Conservation (phyloP, 2,329 filamentous ascomycete species). For the Fusarium sarcochroum region DNA sequence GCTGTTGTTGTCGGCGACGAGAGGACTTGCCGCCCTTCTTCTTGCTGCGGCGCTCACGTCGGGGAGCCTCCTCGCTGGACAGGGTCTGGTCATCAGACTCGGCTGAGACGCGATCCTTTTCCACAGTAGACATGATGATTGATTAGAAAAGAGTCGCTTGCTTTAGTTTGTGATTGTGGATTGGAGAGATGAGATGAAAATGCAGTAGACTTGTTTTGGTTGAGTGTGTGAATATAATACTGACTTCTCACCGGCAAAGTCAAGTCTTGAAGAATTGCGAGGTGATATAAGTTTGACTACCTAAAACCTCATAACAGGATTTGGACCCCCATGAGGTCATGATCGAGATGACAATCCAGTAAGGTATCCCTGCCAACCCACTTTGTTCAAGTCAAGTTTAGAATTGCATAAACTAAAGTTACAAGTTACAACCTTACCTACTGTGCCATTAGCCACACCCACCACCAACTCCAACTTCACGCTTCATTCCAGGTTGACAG, state of each 20-base stretch:
- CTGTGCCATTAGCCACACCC: no score
- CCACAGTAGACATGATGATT: constrained; percentile 45
- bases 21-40: constrained; percentile 50
- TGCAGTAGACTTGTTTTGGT: not conserved
- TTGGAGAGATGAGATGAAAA: not conserved
- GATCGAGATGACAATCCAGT: constrained; percentile 38
- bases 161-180: constrained; percentile 2
- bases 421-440: no score
- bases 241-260: constrained; percentile 11
- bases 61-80: constrained; percentile 46
- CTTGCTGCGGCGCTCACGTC: constrained; percentile 47
- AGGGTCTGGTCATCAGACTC: constrained; percentile 45
- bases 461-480: no score
- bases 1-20: constrained; percentile 45
- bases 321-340: constrained; percentile 51
- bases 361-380: constrained; percentile 25
- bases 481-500: constrained; percentile 2
- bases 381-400: constrained; percentile 8
- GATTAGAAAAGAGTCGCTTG: constrained; percentile 2
- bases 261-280: constrained; percentile 26
- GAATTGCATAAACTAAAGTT: not conserved
- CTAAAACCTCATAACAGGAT: constrained; percentile 48
- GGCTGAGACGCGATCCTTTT: constrained; percentile 48
- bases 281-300: constrained; percentile 45
- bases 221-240: not conserved